Evolutionary conservation across 768 basidiomycete species (phyloP).

Genomic region (Suillus sp.): DNA sequence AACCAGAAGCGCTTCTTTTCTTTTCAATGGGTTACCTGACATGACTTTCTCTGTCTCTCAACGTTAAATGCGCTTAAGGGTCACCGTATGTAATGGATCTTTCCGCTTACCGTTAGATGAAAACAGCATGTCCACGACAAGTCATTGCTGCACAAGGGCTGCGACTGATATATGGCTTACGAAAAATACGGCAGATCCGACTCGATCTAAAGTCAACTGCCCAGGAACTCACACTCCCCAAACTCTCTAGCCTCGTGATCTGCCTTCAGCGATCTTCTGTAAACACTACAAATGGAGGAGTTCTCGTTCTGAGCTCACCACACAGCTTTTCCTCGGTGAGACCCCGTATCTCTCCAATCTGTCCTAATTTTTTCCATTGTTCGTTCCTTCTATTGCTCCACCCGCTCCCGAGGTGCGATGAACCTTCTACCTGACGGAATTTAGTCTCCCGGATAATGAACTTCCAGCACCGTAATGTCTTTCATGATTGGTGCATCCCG

Average conservation of each 20-base stretch:
- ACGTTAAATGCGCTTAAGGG: slow-evolving; percentile 11
- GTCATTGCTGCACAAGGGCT: slow-evolving; percentile 23
- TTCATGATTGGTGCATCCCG: slow-evolving; percentile 14
- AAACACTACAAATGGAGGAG: slow-evolving; percentile 15
- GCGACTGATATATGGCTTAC: slow-evolving; percentile 34
- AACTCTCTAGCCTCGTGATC: slow-evolving; percentile 25
- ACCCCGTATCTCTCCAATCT: slow-evolving; percentile 16
- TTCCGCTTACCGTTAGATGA: slow-evolving; percentile 41
- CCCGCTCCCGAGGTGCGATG: slow-evolving; percentile 17
- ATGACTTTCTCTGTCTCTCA: slow-evolving; percentile 11
- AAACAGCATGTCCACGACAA: slow-evolving; percentile 29
- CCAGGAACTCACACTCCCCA: slow-evolving; percentile 32
- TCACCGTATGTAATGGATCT: slow-evolving; percentile 24
- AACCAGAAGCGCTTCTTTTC: slow-evolving; percentile 7
- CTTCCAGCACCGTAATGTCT: slow-evolving; percentile 5
- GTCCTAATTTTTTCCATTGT: slow-evolving; percentile 27
- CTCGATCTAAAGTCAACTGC: slow-evolving; percentile 39
- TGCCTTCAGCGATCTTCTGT: slow-evolving; percentile 14
- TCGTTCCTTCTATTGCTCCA: slow-evolving; percentile 15
- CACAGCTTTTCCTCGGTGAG: slow-evolving; percentile 26
- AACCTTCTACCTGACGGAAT: slow-evolving; percentile 27
- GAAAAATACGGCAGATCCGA: slow-evolving; percentile 40
- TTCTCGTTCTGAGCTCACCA: slow-evolving; percentile 14
- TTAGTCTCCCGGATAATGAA: slow-evolving; percentile 29
- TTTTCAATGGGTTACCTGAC: too few relatives aligned